These are phyloP conservation scores for Phialemoniopsis sp. DNA, from an alignment of 2,329 filamentous ascomycete species.

Conservation along the genomic window DNA sequence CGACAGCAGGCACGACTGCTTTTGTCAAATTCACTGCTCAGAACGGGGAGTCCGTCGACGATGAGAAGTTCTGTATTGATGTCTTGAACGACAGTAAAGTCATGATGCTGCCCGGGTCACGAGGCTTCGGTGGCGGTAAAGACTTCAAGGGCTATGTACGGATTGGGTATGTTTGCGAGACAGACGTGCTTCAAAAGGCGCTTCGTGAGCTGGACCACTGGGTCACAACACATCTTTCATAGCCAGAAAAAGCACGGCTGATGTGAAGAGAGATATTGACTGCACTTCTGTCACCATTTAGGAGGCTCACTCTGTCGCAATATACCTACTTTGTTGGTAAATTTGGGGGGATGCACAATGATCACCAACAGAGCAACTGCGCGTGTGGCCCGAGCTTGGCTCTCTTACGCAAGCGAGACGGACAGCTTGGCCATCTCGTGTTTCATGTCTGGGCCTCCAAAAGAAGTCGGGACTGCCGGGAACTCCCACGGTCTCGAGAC, in stretches of 20 bases:
- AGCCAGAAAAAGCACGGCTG: neutral
- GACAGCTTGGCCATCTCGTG: too few relatives aligned
- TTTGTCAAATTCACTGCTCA: slow-evolving; percentile 61
- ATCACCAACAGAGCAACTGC: too few relatives aligned
- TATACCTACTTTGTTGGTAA: too few relatives aligned
- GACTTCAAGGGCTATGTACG: slow-evolving; percentile 74
- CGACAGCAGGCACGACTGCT: slow-evolving; percentile 74
- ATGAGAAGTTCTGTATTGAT: slow-evolving; percentile 66
- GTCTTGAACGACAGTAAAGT: slow-evolving; percentile 67
- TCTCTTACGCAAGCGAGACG: too few relatives aligned
- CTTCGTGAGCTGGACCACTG: slow-evolving; percentile 46
- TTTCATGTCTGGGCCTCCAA: too few relatives aligned
- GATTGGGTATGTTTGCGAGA: slow-evolving; percentile 72
- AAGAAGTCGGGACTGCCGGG: too few relatives aligned
- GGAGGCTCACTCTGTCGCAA: too few relatives aligned
- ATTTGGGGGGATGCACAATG: too few relatives aligned
- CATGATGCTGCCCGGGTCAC: slow-evolving; percentile 68
- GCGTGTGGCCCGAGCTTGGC: too few relatives aligned
- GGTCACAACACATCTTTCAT: slow-evolving; percentile 26
- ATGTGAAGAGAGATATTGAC: too few relatives aligned
- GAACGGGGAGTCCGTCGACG: slow-evolving; percentile 54
- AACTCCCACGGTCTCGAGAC: too few relatives aligned
- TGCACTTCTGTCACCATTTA: too few relatives aligned
- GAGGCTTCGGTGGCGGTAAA: slow-evolving; percentile 63
- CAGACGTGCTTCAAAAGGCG: slow-evolving; percentile 62